Conservation (phyloP, 129 eudicot genomes). For the Heracleum sosnowskyi region DNA sequence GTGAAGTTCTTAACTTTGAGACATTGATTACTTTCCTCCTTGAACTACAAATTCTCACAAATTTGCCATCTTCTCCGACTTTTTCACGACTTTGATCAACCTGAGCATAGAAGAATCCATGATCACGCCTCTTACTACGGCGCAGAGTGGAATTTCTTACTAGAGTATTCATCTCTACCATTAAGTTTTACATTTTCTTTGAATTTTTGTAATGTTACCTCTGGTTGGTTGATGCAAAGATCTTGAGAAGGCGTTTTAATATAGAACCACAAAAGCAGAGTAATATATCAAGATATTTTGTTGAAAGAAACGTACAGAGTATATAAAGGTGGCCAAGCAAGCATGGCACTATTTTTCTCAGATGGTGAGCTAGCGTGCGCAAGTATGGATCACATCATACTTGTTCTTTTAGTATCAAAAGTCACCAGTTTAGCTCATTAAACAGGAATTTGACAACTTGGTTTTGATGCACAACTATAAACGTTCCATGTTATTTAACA, state of each 20-base stretch:
- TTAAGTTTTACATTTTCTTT: neutral
- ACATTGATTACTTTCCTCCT: conserved; percentile 6
- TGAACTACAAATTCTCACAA: neutral
- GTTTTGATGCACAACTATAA: neutral
- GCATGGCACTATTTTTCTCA: neutral
- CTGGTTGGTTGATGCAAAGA: neutral
- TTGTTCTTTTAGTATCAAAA: neutral
- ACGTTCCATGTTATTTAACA: neutral
- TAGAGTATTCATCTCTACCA: conserved; percentile 8
- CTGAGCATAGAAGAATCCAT: conserved; percentile 10
- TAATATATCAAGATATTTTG: neutral
- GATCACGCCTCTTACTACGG: conserved; percentile 3
- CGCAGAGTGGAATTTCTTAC: conserved; percentile 11
- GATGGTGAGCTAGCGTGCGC: neutral
- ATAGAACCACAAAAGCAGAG: neutral
- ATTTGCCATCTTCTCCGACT: conserved; percentile 1
- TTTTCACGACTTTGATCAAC: conserved; percentile 3
- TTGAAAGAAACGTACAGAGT: neutral
- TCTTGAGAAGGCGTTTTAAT: neutral
- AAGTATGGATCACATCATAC: neutral
- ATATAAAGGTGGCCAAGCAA: neutral
- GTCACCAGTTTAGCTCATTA: neutral
- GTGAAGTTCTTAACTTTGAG: neutral
- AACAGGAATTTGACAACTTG: conserved; percentile 1
- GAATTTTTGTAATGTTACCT: neutral